Base-by-base conservation (phyloP, 257 asterid species). In the Fraxinus anomala region DNA sequence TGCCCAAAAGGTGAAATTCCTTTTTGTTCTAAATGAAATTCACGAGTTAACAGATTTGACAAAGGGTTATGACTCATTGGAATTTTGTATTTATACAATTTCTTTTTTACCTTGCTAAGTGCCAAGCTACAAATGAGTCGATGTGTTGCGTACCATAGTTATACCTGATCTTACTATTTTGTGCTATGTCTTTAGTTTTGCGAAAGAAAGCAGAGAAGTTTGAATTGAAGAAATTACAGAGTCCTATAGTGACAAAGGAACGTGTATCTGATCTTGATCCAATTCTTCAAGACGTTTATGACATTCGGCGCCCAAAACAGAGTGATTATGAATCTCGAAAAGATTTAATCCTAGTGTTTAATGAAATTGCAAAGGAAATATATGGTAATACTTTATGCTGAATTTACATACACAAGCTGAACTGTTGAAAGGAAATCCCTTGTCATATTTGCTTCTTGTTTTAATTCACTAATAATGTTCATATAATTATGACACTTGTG, bases 321-420 rank as follows among this genome's bases (percentile, higher is more conserved):
- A 59, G 77, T 73, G 98, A 92, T 56, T 94, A 94, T 81, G 86
- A 84, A 65, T 91, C 47, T 63, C 90, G 98, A 44, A 92, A 80
- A 84, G 92, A 92, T 42, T 78, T 94, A 74, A 70, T 94, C 83
- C 89, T 85, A 44, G 88, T 91, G 70, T 92, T 94, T 70, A 92
- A 94, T 73, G 94, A 86, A 79, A 94, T 94, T 61, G 92, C 96
- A n/a, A 87, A 84, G 86, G 97, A 92, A 79, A 73, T 92, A 42
- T 94, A 84, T 89, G 96, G 97, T 94, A 89, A 84, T 67, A n/a
- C 42, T 63, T 66, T 61, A 3, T 34, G 70, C 73, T 24, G 77
- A 42, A 42, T 3, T 74, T 75, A 28, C 17, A 26, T 14, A 34
- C 34, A 31, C 4, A 17, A 11, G 8, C 24, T 59, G 3, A 21